A percentile compares a stretch with the other conserved stretches of the same genome.
phyloP scores from a whole-genome alignment of 2,329 filamentous ascomycete genomes.

The Immersiporthe knoxdaviesiana region DNA sequence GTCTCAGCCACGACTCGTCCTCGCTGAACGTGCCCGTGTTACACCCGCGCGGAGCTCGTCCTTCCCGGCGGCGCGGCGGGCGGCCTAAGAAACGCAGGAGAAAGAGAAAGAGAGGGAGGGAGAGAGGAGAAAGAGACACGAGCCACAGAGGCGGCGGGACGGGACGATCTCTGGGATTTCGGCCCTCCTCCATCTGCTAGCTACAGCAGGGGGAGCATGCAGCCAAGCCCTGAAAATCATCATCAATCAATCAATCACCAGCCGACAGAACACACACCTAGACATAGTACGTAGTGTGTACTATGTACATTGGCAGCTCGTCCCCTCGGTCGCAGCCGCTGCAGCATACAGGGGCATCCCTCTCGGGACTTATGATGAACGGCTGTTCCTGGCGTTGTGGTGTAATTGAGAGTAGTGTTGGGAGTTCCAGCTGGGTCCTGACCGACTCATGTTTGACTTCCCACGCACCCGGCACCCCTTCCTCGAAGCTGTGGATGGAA shows the following conservation, averaged over 20 bases:
- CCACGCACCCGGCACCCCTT: no score
- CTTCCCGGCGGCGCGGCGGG: conserved; percentile 19
- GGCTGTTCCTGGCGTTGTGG: background rate
- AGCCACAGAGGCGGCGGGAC: conserved; percentile 5
- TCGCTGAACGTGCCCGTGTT: conserved; percentile 21
- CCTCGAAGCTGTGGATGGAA: background rate
- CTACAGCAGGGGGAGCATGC: conserved; percentile 11
- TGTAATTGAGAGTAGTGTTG: background rate
- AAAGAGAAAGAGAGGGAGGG: background rate
- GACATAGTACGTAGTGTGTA: background rate
- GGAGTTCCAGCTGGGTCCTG: background rate
- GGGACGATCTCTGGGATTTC: conserved; percentile 17
- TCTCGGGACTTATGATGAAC: background rate
- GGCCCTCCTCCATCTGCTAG: background rate
- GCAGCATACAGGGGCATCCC: conserved; percentile 20
- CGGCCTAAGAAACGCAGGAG: background rate
- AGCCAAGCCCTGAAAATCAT: conserved; percentile 21
- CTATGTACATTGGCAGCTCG: background rate
- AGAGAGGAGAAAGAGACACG: conserved; percentile 7
- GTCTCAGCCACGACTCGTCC: conserved; percentile 25
- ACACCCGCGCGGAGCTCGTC: conserved; percentile 27
- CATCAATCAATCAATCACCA: background rate
- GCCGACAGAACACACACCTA: conserved; percentile 17
- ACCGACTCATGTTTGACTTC: conserved; percentile 24
- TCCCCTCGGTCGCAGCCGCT: background rate